Evolutionary conservation across 2,329 filamentous ascomycete species (phyloP), one percentile per base, ranked within the genome.

Genomic region (Talaromyces sp.): DNA sequence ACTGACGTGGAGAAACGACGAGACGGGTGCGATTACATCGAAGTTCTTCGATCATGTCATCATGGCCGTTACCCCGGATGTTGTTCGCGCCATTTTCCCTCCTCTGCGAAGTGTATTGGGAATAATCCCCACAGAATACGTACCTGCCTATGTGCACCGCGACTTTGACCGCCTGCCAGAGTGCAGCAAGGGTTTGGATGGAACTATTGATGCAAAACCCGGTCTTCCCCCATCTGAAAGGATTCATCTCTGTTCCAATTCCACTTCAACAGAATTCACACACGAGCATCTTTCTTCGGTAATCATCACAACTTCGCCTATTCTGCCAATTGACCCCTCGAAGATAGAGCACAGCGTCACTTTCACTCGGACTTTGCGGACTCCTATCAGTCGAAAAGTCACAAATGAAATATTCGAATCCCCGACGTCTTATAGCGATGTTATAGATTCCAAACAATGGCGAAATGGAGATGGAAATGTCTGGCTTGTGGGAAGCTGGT

Each of bases 401-500:
- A 73, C 84, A 3, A 78, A 79, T 53, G 65, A 64, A 20, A 75
- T 84, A 10, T 78, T 83, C 56, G 62, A 49, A 6, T 16, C 49
- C 10, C 14, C 22, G 11, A 36, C n/a, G 7, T 13, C 44, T 10
- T 10, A 24, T 7, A 22, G 24, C 4, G 29, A 35, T 10, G 20
- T 10, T 14, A 24, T 9, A 6, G 42, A 42, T 4, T 46, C 22
- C 20, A 29, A 40, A n/a, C 35, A 43, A 1, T 85, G 82, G 82
- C 73, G 66, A 7, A 85, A 82, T 52, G 82, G 82, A 0, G 71
- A 82, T 45, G 74, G 76, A 7, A 75, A 77, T 36, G 77, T 86
- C 0, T 86, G 78, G 75, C 61, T 86, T 11, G 74, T 77, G 1
- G 83, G 83, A 5, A 80, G 81, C 0, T 86, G 83, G 84, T 86